Percentiles rank a stretch among this genome's conserved stretches.
Conservation (phyloP, 768 basidiomycete species). For the Rhizopogon sp. region DNA sequence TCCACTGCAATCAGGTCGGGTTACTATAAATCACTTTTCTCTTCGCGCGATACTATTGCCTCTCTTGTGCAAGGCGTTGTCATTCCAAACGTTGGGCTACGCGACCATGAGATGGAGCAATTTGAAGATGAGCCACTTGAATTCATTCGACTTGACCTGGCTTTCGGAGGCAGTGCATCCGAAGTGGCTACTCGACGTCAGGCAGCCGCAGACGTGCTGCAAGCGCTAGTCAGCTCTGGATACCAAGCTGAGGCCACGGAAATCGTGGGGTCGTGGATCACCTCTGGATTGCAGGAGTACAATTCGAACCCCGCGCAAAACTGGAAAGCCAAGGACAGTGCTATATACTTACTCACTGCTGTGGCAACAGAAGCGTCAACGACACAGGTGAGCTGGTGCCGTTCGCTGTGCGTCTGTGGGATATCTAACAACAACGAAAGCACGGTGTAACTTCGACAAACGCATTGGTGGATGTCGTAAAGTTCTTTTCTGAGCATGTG, state of each 20-base stretch:
- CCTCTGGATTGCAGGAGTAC: slow-evolving; percentile 67
- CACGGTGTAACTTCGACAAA: slow-evolving; percentile 95
- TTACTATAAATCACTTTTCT: slow-evolving; percentile 76
- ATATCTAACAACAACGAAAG: slow-evolving; percentile 29
- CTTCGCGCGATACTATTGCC: slow-evolving; percentile 73
- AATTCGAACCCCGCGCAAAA: slow-evolving; percentile 49
- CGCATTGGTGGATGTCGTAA: slow-evolving; percentile 85
- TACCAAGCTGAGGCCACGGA: slow-evolving; percentile 84
- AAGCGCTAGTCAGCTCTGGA: slow-evolving; percentile 78
- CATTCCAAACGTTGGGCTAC: slow-evolving; percentile 85
- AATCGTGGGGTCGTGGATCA: slow-evolving; percentile 84
- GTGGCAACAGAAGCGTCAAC: slow-evolving; percentile 90
- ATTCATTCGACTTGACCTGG: slow-evolving; percentile 84
- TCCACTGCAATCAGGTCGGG: slow-evolving; percentile 90
- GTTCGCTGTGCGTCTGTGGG: background rate
- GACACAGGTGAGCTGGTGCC: slow-evolving; percentile 50
- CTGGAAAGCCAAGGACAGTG: slow-evolving; percentile 93
- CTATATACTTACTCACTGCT: slow-evolving; percentile 90
- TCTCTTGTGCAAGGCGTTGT: slow-evolving; percentile 86
- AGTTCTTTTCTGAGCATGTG: slow-evolving; percentile 92
- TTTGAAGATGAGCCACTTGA: slow-evolving; percentile 98
- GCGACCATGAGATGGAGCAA: slow-evolving; percentile 88
- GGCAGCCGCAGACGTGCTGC: slow-evolving; percentile 93
- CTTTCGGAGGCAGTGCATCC: slow-evolving; percentile 42
- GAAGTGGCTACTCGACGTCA: slow-evolving; percentile 86